Evolutionary conservation across 2,329 filamentous ascomycete species (phyloP).

Genomic region (Aspergillus hortae): DNA sequence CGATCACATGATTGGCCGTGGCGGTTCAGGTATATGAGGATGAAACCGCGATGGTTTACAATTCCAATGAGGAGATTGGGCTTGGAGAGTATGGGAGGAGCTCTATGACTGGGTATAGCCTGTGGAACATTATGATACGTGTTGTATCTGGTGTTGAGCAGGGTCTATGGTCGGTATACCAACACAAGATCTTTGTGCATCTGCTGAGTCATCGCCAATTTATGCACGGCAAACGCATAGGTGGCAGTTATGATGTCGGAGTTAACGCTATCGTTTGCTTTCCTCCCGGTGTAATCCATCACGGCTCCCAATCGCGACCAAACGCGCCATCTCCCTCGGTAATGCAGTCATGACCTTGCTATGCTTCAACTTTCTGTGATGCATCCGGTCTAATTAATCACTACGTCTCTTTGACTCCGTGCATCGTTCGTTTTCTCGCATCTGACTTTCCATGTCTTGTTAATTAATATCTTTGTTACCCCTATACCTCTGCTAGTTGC

Average conservation of each 20-base stretch:
- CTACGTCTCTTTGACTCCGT: not conserved
- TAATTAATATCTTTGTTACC: constrained; percentile 3
- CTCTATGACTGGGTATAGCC: too few relatives aligned
- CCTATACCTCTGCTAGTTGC: constrained; percentile 8
- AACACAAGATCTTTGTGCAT: too few relatives aligned
- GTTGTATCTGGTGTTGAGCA: too few relatives aligned
- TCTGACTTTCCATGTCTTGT: constrained; percentile 9
- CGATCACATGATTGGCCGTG: constrained; percentile 17
- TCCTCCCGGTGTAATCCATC: constrained; percentile 1
- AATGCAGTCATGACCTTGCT: constrained; percentile 3
- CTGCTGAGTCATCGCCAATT: not conserved
- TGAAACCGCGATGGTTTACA: constrained; percentile 10
- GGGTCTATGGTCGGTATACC: too few relatives aligned
- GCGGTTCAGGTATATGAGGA: not conserved
- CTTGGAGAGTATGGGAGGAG: not conserved
- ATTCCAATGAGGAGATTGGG: not conserved
- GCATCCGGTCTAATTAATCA: not conserved
- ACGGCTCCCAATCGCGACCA: constrained; percentile 1
- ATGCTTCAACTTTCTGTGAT: not conserved
- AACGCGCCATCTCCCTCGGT: not conserved
- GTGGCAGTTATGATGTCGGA: constrained; percentile 13
- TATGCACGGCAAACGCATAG: constrained; percentile 9
- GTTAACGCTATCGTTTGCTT: not conserved
- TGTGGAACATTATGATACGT: too few relatives aligned
- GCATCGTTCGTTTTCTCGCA: not conserved